Evolutionary conservation across 306 rosid genomes (phyloP).

Genomic region (Betula pendula): DNA sequence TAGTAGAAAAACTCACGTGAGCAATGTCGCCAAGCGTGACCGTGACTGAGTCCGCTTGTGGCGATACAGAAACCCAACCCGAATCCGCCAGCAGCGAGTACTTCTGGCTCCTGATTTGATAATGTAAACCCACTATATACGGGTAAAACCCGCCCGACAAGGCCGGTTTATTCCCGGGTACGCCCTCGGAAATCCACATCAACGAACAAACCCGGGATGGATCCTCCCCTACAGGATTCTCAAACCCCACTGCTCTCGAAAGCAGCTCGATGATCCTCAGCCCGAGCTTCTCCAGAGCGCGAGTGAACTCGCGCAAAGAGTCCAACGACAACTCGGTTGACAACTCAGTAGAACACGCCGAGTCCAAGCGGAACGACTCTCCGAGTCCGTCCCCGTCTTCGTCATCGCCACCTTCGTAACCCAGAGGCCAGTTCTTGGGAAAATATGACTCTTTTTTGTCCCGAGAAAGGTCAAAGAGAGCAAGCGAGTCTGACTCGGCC

Average conservation of each 20-base stretch:
- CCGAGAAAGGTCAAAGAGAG: conserved; percentile 53
- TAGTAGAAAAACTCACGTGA: conserved; percentile 44
- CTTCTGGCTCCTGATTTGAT: conserved; percentile 62
- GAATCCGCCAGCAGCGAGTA: conserved; percentile 65
- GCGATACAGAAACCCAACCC: conserved; percentile 69
- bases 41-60: conserved; percentile 64
- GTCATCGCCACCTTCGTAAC: conserved; percentile 45
- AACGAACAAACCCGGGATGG: conserved; percentile 47
- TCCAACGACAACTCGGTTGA: conserved; percentile 36
- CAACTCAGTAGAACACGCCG: conserved; percentile 39
- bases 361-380: conserved; percentile 70
- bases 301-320: conserved; percentile 52
- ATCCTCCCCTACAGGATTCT: conserved; percentile 40
- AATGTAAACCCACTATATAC: conserved; percentile 63
- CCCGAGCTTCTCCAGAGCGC: conserved; percentile 60
- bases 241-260: conserved; percentile 45
- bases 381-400: conserved; percentile 29
- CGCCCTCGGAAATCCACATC: conserved; percentile 59
- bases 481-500: conserved; percentile 74
- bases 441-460: conserved; percentile 44
- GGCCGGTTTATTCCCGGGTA: conserved; percentile 19
- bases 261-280: conserved; percentile 50
- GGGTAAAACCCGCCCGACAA: conserved; percentile 67
- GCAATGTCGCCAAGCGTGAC: conserved; percentile 84
- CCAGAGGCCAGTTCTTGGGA: conserved; percentile 75